These are phyloP conservation scores for Lyophyllum shimeji DNA, from an alignment of 768 basidiomycete genomes.

Conservation along the genomic window DNA sequence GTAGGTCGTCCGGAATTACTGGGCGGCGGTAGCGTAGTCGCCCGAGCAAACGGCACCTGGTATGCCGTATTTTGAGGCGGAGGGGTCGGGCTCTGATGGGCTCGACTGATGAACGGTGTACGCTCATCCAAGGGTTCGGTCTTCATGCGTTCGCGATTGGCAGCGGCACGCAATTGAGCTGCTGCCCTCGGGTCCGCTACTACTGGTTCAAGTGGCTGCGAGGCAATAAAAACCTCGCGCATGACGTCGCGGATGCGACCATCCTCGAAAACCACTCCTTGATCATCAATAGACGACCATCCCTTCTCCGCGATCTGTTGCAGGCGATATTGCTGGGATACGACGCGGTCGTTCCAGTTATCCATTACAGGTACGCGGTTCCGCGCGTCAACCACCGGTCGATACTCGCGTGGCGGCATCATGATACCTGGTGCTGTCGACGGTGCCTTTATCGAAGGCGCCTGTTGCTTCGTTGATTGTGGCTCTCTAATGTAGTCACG, in stretches of 20 bases:
- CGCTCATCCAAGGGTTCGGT: background rate
- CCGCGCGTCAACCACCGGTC: no score
- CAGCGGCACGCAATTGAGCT: background rate
- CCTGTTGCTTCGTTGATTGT: no score
- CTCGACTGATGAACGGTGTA: no score
- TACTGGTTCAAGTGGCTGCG: background rate
- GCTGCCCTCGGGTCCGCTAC: background rate
- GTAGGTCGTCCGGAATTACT: no score
- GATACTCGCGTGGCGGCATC: no score
- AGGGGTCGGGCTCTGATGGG: no score
- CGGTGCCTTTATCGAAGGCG: no score
- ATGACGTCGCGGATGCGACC: background rate
- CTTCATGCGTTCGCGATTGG: background rate
- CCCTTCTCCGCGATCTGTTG: background rate
- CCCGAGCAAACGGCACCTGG: no score
- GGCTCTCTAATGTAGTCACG: no score
- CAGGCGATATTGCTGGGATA: background rate
- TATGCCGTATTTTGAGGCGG: no score
- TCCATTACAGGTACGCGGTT: background rate
- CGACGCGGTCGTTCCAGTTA: background rate
- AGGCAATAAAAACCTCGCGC: background rate
- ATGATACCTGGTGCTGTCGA: no score
- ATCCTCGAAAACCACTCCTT: background rate
- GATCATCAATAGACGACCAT: background rate
- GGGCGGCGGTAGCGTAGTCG: no score